Evolutionary conservation across 495 filamentous ascomycete genomes (phyloP), one percentile per base, ranked within the genome.

Genomic region (Aspergillus conjunctus): DNA sequence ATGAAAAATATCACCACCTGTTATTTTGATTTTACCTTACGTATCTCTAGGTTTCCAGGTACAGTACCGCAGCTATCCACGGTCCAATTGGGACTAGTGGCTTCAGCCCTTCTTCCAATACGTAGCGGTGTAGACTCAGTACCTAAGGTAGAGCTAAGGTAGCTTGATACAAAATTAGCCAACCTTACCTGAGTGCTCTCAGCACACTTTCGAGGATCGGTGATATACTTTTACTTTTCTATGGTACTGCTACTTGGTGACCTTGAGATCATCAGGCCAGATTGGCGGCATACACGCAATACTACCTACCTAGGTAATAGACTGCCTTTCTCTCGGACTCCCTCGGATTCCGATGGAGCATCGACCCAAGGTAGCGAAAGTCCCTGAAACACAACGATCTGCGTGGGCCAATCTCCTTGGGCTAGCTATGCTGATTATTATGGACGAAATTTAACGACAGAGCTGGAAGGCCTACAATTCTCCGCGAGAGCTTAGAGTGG

Each of bases 21-120:
- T 41, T 41, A n/a, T 41, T 41, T 14, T 41, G 11, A 41, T 11
- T 41, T 41, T 41, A 41, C 15, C 37, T 41, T 41, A 14, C 11
- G 37, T 41, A 41, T 0, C 17, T 0, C 17, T 43, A n/a, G 26
- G 33, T 18, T 14, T 11, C 20, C 18, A 18, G 21, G 20, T n/a
- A 43, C 11, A 43, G 34, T 11, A 14, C 2, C 37, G 22, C 6
- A n/a, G 41, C 53, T 26, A 20, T n/a, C 53, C 18, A 22, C 14
- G 53, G 22, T 46, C 54, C 54, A 33, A 56, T 56, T 20, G 22
- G 54, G 54, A 30, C 30, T 56, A 56, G 54, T 31, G 54, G 54
- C 17, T 7, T 30, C 10, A 48, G 11, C 44, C 44, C 44, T 14
- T 48, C 17, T 48, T 48, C 21, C 26, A 2, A 26, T 43, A 43